These are phyloP conservation scores for Tricholoma sp. DNA, from an alignment of 768 basidiomycete species.

Conservation along the genomic window DNA sequence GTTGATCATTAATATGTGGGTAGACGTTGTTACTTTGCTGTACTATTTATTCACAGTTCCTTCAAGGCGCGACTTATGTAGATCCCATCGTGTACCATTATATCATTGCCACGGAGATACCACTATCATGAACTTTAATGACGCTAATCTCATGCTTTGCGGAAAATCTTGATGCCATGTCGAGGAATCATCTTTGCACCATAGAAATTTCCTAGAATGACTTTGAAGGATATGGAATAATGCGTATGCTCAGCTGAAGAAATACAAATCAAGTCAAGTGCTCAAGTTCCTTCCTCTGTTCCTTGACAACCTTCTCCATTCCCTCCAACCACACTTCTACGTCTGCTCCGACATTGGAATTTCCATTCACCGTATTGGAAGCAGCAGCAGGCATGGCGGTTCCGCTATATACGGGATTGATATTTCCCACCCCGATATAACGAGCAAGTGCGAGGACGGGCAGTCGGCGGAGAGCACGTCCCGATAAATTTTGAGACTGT, in stretches of 20 bases:
- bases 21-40: background rate
- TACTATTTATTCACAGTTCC: background rate
- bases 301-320: constrained; percentile 71
- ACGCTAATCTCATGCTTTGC: background rate
- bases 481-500: constrained; percentile 80
- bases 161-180: background rate
- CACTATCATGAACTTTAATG: background rate
- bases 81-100: background rate
- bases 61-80: background rate
- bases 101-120: background rate
- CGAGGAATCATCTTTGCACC: background rate
- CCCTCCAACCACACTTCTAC: constrained; percentile 80
- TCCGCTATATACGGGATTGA: constrained; percentile 7
- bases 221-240: background rate
- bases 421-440: constrained; percentile 60
- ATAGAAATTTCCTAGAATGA: background rate
- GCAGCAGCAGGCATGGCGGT: background rate
- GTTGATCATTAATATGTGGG: background rate
- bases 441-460: constrained; percentile 90
- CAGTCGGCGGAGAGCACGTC: constrained; percentile 86
- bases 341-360: constrained; percentile 23
- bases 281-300: constrained; percentile 49
- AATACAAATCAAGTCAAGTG: constrained; percentile 29
- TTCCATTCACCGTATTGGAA: constrained; percentile 8
- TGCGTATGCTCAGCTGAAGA: background rate